Evolutionary conservation across 2,329 filamentous ascomycete species (phyloP).

Genomic region (Diatrype stigma): DNA sequence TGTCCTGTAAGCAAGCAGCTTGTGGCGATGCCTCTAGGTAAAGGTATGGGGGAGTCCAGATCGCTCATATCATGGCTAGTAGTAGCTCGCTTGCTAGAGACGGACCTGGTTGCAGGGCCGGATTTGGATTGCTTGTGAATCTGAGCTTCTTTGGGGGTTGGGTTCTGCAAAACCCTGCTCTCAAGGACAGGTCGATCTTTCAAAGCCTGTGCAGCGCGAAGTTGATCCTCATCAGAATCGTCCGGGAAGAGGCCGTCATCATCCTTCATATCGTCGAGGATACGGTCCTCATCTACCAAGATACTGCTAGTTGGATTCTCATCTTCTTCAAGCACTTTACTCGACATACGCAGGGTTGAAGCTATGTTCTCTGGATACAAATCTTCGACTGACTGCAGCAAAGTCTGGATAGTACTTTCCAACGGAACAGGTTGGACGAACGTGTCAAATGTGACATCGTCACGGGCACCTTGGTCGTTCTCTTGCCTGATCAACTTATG

Average conservation of each 20-base stretch:
- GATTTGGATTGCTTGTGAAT: neutral
- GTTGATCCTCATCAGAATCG: constrained; percentile 50
- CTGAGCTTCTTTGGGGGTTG: neutral
- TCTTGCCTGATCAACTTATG: constrained; percentile 62
- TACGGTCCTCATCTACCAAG: constrained; percentile 61
- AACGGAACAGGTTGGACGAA: constrained; percentile 56
- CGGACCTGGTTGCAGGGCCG: neutral
- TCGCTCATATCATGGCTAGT: constrained; percentile 2
- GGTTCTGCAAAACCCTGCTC: neutral
- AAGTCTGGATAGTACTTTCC: constrained; percentile 65
- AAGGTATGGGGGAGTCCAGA: constrained; percentile 8
- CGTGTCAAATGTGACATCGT: constrained; percentile 54
- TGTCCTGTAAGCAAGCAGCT: constrained; percentile 38
- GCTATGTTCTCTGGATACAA: constrained; percentile 68
- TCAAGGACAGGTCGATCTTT: constrained; percentile 4
- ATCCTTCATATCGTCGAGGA: constrained; percentile 39
- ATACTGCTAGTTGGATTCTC: constrained; percentile 40
- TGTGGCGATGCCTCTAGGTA: constrained; percentile 34
- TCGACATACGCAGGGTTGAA: constrained; percentile 39
- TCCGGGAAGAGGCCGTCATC: constrained; percentile 45
- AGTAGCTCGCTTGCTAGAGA: neutral
- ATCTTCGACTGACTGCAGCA: constrained; percentile 80
- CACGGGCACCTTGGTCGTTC: constrained; percentile 40
- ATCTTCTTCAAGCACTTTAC: constrained; percentile 24
- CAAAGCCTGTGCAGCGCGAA: constrained; percentile 6